These are phyloP conservation scores for Xylariaceae sp. DNA, from an alignment of 2,329 filamentous ascomycete species.

Conservation along the genomic window DNA sequence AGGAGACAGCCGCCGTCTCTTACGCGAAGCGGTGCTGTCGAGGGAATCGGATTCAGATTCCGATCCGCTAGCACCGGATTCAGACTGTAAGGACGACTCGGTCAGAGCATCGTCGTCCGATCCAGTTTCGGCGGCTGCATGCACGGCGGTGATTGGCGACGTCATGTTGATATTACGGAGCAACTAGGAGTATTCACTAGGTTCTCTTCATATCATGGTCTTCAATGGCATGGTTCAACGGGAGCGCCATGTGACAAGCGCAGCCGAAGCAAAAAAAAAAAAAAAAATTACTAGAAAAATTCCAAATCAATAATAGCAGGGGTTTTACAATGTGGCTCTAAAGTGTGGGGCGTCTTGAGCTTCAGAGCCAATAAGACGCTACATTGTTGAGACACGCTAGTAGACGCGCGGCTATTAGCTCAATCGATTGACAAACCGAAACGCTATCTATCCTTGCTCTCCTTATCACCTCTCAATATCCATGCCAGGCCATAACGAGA, in stretches of 20 bases:
- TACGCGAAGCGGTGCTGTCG: constrained; percentile 42
- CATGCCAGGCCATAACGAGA: neutral
- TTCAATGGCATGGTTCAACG: constrained; percentile 3
- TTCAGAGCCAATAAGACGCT: constrained; percentile 8
- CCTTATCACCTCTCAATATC: neutral
- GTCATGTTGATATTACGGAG: constrained; percentile 20
- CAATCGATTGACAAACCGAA: neutral
- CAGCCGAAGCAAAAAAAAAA: constrained; percentile 15
- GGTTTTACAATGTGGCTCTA: constrained; percentile 9
- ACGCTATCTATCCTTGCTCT: neutral
- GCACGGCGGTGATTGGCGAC: constrained; percentile 14
- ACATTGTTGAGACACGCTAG: constrained; percentile 10
- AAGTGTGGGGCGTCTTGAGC: constrained; percentile 15
- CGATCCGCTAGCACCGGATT: constrained; percentile 24
- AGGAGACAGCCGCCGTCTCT: constrained; percentile 41
- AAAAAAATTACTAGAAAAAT: too few species aligned
- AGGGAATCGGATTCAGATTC: constrained; percentile 51
- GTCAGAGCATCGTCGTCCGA: constrained; percentile 27
- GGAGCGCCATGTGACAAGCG: constrained; percentile 10
- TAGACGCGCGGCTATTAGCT: constrained; percentile 24
- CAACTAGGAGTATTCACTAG: constrained; percentile 4
- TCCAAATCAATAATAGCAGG: constrained; percentile 10
- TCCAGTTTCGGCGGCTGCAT: constrained; percentile 25
- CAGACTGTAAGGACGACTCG: constrained; percentile 10
- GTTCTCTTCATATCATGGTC: too few species aligned